These are phyloP conservation scores for Parathielavia appendiculata DNA, from an alignment of 495 filamentous ascomycete species.

Conservation along the genomic window DNA sequence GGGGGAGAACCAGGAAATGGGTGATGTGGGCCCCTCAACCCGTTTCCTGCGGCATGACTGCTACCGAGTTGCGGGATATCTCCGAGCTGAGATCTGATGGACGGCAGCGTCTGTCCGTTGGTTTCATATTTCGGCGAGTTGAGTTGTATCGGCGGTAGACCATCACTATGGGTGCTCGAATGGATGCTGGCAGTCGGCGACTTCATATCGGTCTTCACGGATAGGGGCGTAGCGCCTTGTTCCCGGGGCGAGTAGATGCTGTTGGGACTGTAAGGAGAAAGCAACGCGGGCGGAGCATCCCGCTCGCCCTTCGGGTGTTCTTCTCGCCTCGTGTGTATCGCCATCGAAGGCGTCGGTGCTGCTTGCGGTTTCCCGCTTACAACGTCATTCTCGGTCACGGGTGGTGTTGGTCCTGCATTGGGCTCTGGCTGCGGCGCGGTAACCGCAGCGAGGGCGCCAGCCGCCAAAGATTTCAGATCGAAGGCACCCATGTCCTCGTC, in stretches of 20 bases:
- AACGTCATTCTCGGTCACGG: constrained; percentile 28
- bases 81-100: constrained; percentile 41
- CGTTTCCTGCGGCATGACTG: constrained; percentile 45
- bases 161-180: constrained; percentile 33
- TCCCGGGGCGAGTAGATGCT: constrained; percentile 28
- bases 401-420: constrained; percentile 26
- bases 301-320: constrained; percentile 22
- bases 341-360: constrained; percentile 15
- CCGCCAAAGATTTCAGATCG: constrained; percentile 41
- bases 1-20: constrained; percentile 27
- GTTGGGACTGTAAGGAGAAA: constrained; percentile 16
- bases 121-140: constrained; percentile 42
- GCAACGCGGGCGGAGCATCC: constrained; percentile 2
- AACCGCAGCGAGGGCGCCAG: constrained; percentile 32
- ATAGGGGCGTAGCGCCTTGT: constrained; percentile 26
- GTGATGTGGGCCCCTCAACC: constrained; percentile 27
- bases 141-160: constrained; percentile 47
- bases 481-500: constrained; percentile 32
- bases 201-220: constrained; percentile 21
- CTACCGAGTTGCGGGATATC: constrained; percentile 56
- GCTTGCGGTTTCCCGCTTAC: constrained; percentile 21
- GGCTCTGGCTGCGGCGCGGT: constrained; percentile 27
- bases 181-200: constrained; percentile 30
- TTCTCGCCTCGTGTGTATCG: constrained; percentile 20
- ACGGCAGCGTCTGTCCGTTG: constrained; percentile 42